A percentile compares a stretch with the other conserved stretches of the same genome.
Conservation (phyloP, 257 asterid genomes). For the Capsicum pubescens region DNA sequence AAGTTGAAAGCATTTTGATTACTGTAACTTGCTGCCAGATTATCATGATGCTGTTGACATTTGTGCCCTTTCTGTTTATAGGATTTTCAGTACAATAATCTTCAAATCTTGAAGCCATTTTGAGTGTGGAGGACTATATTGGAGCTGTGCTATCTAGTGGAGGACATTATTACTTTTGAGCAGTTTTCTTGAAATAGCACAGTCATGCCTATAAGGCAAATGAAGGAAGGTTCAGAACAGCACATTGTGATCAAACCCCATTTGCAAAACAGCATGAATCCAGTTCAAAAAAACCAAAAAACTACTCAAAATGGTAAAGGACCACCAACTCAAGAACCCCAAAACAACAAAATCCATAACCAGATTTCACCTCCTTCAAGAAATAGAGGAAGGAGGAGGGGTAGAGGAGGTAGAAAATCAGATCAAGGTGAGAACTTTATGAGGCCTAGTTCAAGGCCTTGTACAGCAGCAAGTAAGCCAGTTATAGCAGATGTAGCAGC, state of each 20-base stretch:
- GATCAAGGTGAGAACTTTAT: constrained; percentile 78
- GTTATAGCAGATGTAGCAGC: not conserved
- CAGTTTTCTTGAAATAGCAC: constrained; percentile 26
- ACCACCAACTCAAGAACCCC: constrained; percentile 66
- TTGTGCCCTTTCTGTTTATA: constrained; percentile 46
- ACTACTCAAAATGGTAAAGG: constrained; percentile 64
- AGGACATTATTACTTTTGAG: constrained; percentile 30
- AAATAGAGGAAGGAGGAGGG: constrained; percentile 78
- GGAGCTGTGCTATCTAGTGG: constrained; percentile 35
- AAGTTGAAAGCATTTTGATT: constrained; percentile 44
- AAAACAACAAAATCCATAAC: constrained; percentile 46
- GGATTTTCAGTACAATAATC: constrained; percentile 62
- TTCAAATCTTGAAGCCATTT: constrained; percentile 47
- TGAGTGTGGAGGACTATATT: constrained; percentile 38
- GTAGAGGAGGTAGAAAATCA: constrained; percentile 83
- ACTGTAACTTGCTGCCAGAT: constrained; percentile 41
- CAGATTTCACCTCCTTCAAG: constrained; percentile 75
- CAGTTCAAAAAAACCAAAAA: constrained; percentile 56
- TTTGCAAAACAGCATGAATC: constrained; percentile 51
- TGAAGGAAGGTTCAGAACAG: constrained; percentile 76
- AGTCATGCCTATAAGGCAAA: constrained; percentile 87
- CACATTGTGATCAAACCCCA: constrained; percentile 73
- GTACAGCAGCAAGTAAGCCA: constrained; percentile 68
- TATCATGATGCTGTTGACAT: constrained; percentile 60
- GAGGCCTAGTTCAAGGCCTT: constrained; percentile 90